These are phyloP conservation scores for Glomus cerebriforme DNA, from an alignment of 192 early-diverging fungal genomes.

Conservation along the genomic window DNA sequence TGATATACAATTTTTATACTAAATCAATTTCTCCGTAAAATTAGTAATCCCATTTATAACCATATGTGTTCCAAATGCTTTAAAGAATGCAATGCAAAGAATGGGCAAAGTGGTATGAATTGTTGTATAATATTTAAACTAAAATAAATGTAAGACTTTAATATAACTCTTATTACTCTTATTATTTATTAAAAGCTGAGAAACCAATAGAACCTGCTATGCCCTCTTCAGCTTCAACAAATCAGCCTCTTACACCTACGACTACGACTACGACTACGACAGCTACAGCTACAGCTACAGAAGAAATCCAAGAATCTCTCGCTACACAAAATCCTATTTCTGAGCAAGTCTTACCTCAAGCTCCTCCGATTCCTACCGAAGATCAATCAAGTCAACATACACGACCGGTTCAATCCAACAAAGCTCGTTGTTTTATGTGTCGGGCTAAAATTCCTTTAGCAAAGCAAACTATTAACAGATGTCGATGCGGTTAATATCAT, in stretches of 20 bases:
- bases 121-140: not conserved
- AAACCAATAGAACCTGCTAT: constrained; percentile 30
- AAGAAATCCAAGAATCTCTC: constrained; percentile 30
- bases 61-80: constrained; percentile 80
- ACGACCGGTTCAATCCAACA: constrained; percentile 62
- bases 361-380: constrained; percentile 33
- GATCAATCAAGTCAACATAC: constrained; percentile 30
- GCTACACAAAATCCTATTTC: constrained; percentile 21
- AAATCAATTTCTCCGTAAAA: not conserved
- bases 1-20: not conserved
- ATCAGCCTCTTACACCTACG: constrained; percentile 24
- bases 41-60: constrained; percentile 66
- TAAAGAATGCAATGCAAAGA: constrained; percentile 60
- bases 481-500: constrained; percentile 59
- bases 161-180: not conserved
- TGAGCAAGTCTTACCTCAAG: constrained; percentile 14
- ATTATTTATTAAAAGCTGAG: constrained; percentile 27
- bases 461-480: constrained; percentile 78
- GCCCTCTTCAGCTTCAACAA: constrained; percentile 30
- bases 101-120: constrained; percentile 44
- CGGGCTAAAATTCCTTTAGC: constrained; percentile 73
- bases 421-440: constrained; percentile 71
- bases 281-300: constrained; percentile 4
- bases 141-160: too few relatives aligned
- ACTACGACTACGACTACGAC: constrained; percentile 17